Evolutionary conservation across 2,329 filamentous ascomycete species (phyloP).

Genomic region (Fusarium torulosum): DNA sequence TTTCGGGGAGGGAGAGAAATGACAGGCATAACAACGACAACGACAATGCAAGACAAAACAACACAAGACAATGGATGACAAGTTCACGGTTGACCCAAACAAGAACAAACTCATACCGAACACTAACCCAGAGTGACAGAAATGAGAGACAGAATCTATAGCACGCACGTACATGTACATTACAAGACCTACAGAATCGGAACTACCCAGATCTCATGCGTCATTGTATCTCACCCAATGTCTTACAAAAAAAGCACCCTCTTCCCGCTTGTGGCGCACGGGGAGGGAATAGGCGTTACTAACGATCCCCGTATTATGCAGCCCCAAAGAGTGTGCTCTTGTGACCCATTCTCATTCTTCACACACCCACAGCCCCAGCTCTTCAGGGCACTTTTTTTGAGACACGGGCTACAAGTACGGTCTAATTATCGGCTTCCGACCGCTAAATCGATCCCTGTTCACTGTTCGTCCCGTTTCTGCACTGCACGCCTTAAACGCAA

Average conservation of each 20-base stretch:
- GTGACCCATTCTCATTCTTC: constrained; percentile 22
- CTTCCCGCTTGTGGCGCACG: neutral
- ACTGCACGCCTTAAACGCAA: constrained; percentile 15
- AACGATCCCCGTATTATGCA: neutral
- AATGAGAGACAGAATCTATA: neutral
- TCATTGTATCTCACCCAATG: constrained; percentile 1
- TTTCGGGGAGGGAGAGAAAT: constrained; percentile 28
- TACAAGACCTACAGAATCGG: neutral
- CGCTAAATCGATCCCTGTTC: constrained; percentile 24
- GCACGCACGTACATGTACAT: neutral
- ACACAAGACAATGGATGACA: neutral
- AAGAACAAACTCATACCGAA: too few species aligned
- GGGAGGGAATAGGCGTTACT: neutral
- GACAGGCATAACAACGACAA: neutral
- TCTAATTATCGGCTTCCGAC: constrained; percentile 28
- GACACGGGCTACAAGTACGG: neutral
- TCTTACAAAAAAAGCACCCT: neutral
- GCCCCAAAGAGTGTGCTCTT: constrained; percentile 14
- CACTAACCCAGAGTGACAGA: too few species aligned
- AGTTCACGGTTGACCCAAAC: neutral
- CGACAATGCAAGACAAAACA: neutral
- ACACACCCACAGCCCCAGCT: neutral
- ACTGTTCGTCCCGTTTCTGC: constrained; percentile 25
- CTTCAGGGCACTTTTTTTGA: neutral
- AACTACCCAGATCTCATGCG: neutral